Base-by-base conservation (phyloP, 495 filamentous ascomycete species). In the Staphylotrichum longicolle region DNA sequence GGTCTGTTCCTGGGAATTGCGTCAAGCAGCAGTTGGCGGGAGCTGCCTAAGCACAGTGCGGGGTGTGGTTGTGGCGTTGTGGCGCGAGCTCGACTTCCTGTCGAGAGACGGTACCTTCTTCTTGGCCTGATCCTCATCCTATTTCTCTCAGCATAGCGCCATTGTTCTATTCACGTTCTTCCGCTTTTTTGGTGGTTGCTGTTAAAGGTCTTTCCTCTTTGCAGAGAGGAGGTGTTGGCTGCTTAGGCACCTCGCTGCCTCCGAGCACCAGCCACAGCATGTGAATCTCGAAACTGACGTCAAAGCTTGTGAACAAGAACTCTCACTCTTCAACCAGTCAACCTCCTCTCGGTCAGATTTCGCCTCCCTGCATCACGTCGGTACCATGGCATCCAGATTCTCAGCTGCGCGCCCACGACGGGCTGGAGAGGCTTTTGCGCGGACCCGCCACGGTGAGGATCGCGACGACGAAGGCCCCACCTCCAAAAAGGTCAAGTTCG, bases 401-500 rank as follows among this genome's bases (percentile, higher is more conserved):
- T 80, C 80, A 49, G 86, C 85, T 44, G 86, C 83, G 39, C 90
- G 91, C 20, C 91, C 93, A 3, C 96, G 93, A 75, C 85, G 90
- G 61, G 87, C 84, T 5, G 89, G 85, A 57, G 92, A 96, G 72
- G 85, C 86, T 66, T 94, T 89, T 67, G 80, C 88, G 48, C 85
- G 90, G 62, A 80, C 82, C 20, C 86, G 91, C 68, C 85, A 90
- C 62, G 75, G 76, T 32, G 81, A 86, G 57, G 78, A 80, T 42
- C 74, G 76, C 12, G 80, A 82, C 61, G 65, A 58, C n/a, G 67
- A 76, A 7, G 59, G 47, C 33, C 49, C 54, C 58, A 74, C 75
- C 34, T 73, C 79, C 54, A 97, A 97, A 69, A 96, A 93, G 72
- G 88, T 91, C 34, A 91, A 90, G 70, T 99, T 99, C 78, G 95